Evolutionary conservation across 371 early-diverging fungal genomes (phyloP), one percentile per base, ranked within the genome.

Genomic region (Saksenaea vasiformis): DNA sequence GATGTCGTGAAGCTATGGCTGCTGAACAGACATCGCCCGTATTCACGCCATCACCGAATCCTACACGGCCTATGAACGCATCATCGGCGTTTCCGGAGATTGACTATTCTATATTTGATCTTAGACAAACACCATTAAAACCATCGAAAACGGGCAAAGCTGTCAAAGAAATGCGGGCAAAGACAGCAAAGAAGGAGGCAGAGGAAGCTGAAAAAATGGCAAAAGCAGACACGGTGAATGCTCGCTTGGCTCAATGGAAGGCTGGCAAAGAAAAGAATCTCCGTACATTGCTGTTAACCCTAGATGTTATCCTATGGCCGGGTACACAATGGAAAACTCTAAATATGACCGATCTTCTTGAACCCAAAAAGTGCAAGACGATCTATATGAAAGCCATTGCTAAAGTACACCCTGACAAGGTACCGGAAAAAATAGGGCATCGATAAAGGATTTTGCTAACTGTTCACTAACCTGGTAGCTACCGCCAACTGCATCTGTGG

Each of bases 381-480:
- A 77, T 74, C 58, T 96, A 96, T 72, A 93, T 94, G 90, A 84
- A 86, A 58, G 93, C 95, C 14, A 93, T 96, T 68, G 88, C 88
- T 5, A 90, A 89, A 64, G 80, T 95, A 34, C 97, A 96, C 72
- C 96, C 97, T 0, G 97, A 96, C 65, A 96, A 95, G 86, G 89
- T 90, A 76, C 57, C 55, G n/a, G 28, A 19, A 14, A 8, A 41
- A 9, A 7, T 11, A n/a, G n/a, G n/a, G n/a, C n/a, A 58, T 22
- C 5, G 36, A 17, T 11, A n/a, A 17, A 55, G 2, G 4, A 43
- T 55, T 5, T 14, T 15, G 2, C 14, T 35, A 14, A 55, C 17
- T 53, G 14, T 51, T 27, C 14, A 41, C 57, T 44, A n/a, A 5
- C 14, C 22, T n/a, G 39, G n/a, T 70, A 83, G 82, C 56, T 83